These are phyloP conservation scores for Rhytidiadelphus loreus DNA, from an alignment of 225 moss, liverwort and hornwort genomes.

Conservation along the genomic window DNA sequence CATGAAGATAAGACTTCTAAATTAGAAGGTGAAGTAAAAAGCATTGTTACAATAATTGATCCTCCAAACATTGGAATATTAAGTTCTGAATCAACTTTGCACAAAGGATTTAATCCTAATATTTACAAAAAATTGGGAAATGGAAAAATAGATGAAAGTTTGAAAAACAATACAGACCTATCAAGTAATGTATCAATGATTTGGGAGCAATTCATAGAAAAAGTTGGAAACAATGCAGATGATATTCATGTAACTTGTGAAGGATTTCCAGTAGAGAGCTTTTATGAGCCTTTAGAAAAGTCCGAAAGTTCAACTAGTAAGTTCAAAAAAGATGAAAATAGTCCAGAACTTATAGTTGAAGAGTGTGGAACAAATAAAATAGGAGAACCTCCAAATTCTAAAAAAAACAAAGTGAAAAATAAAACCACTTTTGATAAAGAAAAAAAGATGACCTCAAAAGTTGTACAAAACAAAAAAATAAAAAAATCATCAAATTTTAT, in stretches of 20 bases:
- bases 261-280: background rate
- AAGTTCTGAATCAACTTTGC: background rate
- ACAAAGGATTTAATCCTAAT: background rate
- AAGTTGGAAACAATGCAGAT: background rate
- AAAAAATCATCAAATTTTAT: background rate
- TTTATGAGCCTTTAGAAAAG: background rate
- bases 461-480: background rate
- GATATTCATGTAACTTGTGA: conserved; percentile 16
- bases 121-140: background rate
- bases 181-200: background rate
- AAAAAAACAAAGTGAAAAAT: background rate
- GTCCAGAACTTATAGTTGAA: background rate
- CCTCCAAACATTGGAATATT: background rate
- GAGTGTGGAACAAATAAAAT: background rate
- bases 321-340: background rate
- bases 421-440: background rate
- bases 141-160: background rate
- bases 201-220: background rate
- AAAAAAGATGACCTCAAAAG: background rate
- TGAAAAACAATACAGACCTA: background rate
- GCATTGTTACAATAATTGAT: background rate
- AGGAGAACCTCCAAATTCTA: background rate
- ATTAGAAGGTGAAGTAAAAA: background rate
- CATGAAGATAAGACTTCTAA: background rate
- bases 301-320: background rate